phyloP scores from a whole-genome alignment of 164 flowering plant genomes.

The Aristolochia californica region DNA sequence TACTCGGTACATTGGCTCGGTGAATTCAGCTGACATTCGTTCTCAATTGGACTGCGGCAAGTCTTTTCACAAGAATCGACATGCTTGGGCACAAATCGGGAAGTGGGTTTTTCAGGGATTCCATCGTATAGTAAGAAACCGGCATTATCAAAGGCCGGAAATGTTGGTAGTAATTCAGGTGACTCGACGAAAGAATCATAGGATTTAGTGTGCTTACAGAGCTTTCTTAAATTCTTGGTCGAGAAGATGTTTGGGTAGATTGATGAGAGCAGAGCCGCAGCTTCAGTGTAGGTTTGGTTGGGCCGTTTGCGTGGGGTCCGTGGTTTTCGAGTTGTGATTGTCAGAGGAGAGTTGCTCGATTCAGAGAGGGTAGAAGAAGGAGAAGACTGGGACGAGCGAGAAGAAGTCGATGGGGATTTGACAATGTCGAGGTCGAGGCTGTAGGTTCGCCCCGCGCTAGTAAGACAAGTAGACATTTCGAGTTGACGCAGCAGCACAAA shows the following conservation, averaged over 20 bases:
- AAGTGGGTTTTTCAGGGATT: conserved; percentile 20
- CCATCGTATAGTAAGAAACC: conserved; percentile 34
- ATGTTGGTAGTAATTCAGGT: conserved; percentile 45
- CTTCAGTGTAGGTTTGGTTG: conserved; percentile 82
- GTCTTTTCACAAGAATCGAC: conserved; percentile 18
- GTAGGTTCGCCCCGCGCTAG: conserved; percentile 57
- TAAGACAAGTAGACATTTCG: conserved; percentile 59
- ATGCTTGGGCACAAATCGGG: conserved; percentile 14
- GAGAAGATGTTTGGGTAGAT: conserved; percentile 74
- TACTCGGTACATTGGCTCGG: conserved; percentile 10
- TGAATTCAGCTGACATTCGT: conserved; percentile 17
- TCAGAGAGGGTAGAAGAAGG: conserved; percentile 78
- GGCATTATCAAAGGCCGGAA: conserved; percentile 30
- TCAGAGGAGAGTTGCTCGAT: conserved; percentile 48
- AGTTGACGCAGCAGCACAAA: background rate
- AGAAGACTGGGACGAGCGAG: conserved; percentile 42
- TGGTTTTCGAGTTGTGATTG: conserved; percentile 62
- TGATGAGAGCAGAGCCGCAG: conserved; percentile 72
- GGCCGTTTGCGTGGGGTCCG: conserved; percentile 80
- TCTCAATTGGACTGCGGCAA: conserved; percentile 21
- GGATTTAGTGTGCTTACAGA: conserved; percentile 30
- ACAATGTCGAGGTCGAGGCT: conserved; percentile 50
- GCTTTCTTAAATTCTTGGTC: conserved; percentile 34
- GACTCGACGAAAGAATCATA: conserved; percentile 23
- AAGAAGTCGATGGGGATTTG: conserved; percentile 47